These are phyloP conservation scores for Trypanosoma boissoni DNA, from an alignment of 208 protist genomes.

Conservation along the genomic window DNA sequence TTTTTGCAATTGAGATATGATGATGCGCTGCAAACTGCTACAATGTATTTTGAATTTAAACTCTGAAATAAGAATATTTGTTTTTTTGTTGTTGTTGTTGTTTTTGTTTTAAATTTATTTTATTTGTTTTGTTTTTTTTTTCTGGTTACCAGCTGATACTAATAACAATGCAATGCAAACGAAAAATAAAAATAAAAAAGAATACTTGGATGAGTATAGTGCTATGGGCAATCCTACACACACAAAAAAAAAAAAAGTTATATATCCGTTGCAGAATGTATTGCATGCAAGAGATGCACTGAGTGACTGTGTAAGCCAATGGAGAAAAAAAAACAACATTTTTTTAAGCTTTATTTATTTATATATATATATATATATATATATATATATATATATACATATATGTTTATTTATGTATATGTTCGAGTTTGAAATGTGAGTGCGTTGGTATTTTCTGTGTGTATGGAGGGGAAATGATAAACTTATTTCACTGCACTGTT, in stretches of 20 bases:
- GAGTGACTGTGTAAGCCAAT: background rate
- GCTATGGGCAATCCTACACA: too few species aligned
- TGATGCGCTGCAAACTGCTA: too few species aligned
- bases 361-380: slow-evolving; percentile 2
- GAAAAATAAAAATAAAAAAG: too few species aligned
- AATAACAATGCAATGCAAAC: background rate
- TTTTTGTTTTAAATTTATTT: background rate
- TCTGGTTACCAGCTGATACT: background rate
- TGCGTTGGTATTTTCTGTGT: too few species aligned
- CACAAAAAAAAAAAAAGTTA: too few species aligned
- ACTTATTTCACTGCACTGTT: too few species aligned
- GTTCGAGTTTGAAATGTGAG: too few species aligned
- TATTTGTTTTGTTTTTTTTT: background rate
- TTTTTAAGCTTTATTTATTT: background rate
- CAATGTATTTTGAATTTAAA: background rate
- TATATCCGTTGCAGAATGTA: background rate
- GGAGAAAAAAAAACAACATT: background rate
- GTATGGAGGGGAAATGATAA: too few species aligned
- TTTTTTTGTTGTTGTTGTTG: background rate
- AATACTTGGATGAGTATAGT: too few species aligned
- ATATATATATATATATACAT: slow-evolving; percentile 1
- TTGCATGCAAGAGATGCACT: background rate
- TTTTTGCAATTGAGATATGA: too few species aligned
- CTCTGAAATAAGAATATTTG: slow-evolving; percentile 16
- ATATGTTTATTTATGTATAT: background rate